Percentiles rank a stretch among this genome's conserved stretches.
These are phyloP conservation scores for Apiospora marii DNA, from an alignment of 2,329 filamentous ascomycete genomes.

Conservation along the genomic window DNA sequence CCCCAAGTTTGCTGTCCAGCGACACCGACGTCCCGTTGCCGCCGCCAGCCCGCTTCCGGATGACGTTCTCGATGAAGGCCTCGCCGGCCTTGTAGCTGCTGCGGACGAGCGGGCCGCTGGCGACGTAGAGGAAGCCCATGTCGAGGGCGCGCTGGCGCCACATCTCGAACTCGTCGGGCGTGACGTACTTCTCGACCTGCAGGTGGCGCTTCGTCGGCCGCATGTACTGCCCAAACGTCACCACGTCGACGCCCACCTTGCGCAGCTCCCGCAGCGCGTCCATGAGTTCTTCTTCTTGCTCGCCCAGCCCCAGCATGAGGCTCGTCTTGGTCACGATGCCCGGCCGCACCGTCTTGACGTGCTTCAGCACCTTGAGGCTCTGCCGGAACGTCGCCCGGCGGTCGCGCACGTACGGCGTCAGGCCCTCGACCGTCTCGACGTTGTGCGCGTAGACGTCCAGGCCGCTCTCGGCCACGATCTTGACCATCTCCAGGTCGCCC, in stretches of 20 bases:
- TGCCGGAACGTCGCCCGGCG: constrained; percentile 89
- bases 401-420: constrained; percentile 91
- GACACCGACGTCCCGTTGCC: constrained; percentile 42
- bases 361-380: constrained; percentile 79
- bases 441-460: constrained; percentile 98
- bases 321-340: constrained; percentile 97
- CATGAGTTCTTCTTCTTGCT: constrained; percentile 87
- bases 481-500: constrained; percentile 87
- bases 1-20: constrained; percentile 24
- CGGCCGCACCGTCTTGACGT: constrained; percentile 79
- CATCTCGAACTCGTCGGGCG: constrained; percentile 87
- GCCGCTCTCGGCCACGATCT: constrained; percentile 83
- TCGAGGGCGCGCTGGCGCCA: constrained; percentile 92
- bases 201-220: constrained; percentile 97
- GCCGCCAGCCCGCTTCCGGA: constrained; percentile 77
- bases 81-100: constrained; percentile 98
- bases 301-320: constrained; percentile 94
- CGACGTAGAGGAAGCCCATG: constrained; percentile 96
- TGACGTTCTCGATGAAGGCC: constrained; percentile 97
- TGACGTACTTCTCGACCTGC: constrained; percentile 94
- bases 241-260: constrained; percentile 84
- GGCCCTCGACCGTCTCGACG: constrained; percentile 89
- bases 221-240: constrained; percentile 99
- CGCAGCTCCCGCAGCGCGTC: constrained; percentile 82
- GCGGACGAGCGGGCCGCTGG: constrained; percentile 89